Conservation (phyloP, 1,284 basidiomycete species). For the Fomitopsis schrenkii region DNA sequence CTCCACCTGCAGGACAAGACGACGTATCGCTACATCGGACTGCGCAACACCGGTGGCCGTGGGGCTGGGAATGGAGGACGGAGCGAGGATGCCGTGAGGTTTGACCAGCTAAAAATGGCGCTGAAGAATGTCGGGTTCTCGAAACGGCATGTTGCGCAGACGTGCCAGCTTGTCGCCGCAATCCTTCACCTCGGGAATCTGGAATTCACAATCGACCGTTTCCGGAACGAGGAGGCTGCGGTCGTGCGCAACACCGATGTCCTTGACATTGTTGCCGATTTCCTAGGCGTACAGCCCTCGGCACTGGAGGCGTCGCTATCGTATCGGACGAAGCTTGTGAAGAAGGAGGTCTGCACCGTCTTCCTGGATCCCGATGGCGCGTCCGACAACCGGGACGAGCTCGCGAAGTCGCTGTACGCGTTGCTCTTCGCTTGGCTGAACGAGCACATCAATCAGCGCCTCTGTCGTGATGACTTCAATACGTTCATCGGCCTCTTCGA, state of each 20-base stretch:
- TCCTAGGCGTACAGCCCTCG: slow-evolving; percentile 78
- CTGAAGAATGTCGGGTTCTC: slow-evolving; percentile 92
- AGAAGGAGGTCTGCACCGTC: slow-evolving; percentile 93
- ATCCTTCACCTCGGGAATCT: slow-evolving; percentile 96
- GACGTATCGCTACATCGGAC: slow-evolving; percentile 82
- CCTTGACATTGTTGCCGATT: slow-evolving; percentile 82
- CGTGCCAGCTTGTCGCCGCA: slow-evolving; percentile 91
- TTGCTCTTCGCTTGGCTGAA: slow-evolving; percentile 96
- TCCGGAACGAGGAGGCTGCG: slow-evolving; percentile 83
- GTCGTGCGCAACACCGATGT: slow-evolving; percentile 81
- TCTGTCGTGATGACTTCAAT: slow-evolving; percentile 87
- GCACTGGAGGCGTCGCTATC: slow-evolving; percentile 84
- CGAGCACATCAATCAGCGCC: slow-evolving; percentile 92
- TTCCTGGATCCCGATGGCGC: slow-evolving; percentile 95
- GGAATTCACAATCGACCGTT: slow-evolving; percentile 84
- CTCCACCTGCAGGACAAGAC: slow-evolving; percentile 79
- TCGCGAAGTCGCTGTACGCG: slow-evolving; percentile 91
- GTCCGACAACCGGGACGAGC: slow-evolving; percentile 88
- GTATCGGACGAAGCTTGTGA: slow-evolving; percentile 89
- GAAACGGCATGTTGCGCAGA: slow-evolving; percentile 90
- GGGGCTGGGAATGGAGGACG: slow-evolving; percentile 32
- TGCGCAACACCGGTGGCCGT: slow-evolving; percentile 39
- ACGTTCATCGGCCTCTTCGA: slow-evolving; percentile 96
- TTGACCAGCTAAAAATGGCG: slow-evolving; percentile 90
- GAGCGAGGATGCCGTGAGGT: slow-evolving; percentile 76